phyloP scores from a whole-genome alignment of 2,329 filamentous ascomycete species.

The Neurospora sp. region DNA sequence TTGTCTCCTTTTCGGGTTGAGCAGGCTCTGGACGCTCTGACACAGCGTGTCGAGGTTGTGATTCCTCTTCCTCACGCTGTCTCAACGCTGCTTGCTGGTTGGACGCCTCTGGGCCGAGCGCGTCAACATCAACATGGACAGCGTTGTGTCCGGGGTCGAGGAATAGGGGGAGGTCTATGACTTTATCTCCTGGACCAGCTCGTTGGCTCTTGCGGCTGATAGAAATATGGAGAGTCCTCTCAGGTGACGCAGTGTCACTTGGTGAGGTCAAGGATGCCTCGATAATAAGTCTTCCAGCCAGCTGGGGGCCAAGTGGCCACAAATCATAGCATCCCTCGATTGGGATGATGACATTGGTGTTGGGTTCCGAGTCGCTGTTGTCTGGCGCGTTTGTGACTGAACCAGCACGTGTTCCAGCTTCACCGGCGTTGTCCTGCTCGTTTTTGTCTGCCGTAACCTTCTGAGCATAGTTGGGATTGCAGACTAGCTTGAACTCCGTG shows the following conservation, averaged over 20 bases:
- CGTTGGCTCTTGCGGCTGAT: background rate
- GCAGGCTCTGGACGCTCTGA: background rate
- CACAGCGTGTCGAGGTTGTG: background rate
- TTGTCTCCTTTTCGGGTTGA: background rate
- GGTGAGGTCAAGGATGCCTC: background rate
- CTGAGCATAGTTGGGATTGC: conserved; percentile 1
- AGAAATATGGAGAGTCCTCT: background rate
- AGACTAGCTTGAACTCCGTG: background rate
- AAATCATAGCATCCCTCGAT: conserved; percentile 1
- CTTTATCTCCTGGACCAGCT: background rate
- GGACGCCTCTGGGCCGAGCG: background rate
- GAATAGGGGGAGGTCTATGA: background rate
- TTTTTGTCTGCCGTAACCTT: background rate
- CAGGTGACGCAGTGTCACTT: background rate
- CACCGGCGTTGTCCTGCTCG: background rate
- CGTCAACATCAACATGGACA: conserved; percentile 3
- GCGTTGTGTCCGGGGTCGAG: conserved; percentile 3
- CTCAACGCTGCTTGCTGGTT: background rate
- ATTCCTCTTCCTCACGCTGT: background rate
- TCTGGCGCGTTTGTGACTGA: background rate
- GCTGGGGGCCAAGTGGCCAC: background rate
- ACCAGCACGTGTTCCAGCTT: background rate
- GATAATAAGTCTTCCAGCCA: background rate
- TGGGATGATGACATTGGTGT: background rate
- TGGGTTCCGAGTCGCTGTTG: background rate